phyloP scores from a whole-genome alignment of 768 basidiomycete species.

The Mycena rebaudengoi region DNA sequence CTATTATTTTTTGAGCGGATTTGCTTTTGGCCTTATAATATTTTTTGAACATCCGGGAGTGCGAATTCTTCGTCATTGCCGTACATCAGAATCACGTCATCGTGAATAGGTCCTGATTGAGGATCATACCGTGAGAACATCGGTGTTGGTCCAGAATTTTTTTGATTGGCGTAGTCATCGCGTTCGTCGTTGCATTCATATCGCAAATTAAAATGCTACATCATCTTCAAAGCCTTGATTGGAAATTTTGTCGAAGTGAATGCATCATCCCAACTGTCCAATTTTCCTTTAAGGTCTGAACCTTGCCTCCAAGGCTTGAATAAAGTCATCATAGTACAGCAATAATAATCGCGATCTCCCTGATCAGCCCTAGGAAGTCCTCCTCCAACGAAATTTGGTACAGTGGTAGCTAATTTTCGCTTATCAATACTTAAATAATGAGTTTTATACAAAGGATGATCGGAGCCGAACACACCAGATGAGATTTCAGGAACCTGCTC shows the following conservation, averaged over 20 bases:
- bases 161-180: conserved; percentile 31
- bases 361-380: too few species aligned
- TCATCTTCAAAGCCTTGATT: conserved; percentile 15
- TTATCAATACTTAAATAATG: background rate
- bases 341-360: too few species aligned
- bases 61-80: too few species aligned
- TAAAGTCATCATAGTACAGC: too few species aligned
- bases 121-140: background rate
- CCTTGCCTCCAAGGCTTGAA: too few species aligned
- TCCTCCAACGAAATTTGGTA: conserved; percentile 41
- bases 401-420: background rate
- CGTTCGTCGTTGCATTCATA: conserved; percentile 40
- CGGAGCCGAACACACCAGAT: background rate
- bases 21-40: background rate
- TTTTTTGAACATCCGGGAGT: too few species aligned
- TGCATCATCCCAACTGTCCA: conserved; percentile 26
- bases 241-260: conserved; percentile 22
- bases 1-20: conserved; percentile 4
- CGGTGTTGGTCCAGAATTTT: background rate
- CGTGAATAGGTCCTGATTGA: background rate
- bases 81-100: too few species aligned
- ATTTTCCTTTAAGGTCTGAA: conserved; percentile 25
- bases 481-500: too few species aligned
- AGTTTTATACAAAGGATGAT: background rate
- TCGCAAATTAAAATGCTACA: conserved; percentile 34